Evolutionary conservation across 305 asterid genomes (phyloP), one percentile per base, ranked within the genome.

Genomic region (Coffea humblotiana): DNA sequence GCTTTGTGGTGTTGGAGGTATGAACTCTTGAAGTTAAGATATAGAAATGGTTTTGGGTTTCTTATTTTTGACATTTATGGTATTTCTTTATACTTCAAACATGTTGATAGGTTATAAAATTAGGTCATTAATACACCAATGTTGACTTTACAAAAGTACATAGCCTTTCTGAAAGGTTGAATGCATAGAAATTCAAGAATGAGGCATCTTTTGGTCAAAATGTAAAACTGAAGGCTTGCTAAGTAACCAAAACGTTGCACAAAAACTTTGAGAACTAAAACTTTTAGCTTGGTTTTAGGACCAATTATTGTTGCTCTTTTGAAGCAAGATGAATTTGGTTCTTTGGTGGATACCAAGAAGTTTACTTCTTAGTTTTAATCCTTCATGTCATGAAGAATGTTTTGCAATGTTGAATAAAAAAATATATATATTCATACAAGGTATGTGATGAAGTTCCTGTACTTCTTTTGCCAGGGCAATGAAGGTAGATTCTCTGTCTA

Each of bases 401-500:
- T 61, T 76, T n/a, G 5, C 13, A 63, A n/a, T 25, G 37, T 64
- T 8, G 21, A 37, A 0, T 61, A 15, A 75, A 6, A 10, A 61
- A 60, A 76, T 51, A 11, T 54, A 54, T 14, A 67, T 25, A 3
- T n/a, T 35, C 54, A 19, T 23, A 23, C 29, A 68, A 45, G 40
- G 48, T 48, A 43, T n/a, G 25, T 70, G 16, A 68, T 69, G 10
- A 45, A 40, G 71, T 56, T 18, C 19, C 72, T 54, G n/a, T 13
- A 47, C 32, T 77, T 29, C 77, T 80, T 83, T 77, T 89, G 85
- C 82, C 94, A 96, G 99, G 99, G 98, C 52, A 91, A 96, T 82
- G 98, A 96, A 93, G 97, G 97, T 66, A 94, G 89, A 87, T 96
- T 96, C 88, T 92, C 98, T 75, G 90, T 96, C 48, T 93, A 96